A percentile compares a stretch with the other conserved stretches of the same genome.
Conservation (phyloP, 805 yeast species). For the Ogataea glucozyma region DNA sequence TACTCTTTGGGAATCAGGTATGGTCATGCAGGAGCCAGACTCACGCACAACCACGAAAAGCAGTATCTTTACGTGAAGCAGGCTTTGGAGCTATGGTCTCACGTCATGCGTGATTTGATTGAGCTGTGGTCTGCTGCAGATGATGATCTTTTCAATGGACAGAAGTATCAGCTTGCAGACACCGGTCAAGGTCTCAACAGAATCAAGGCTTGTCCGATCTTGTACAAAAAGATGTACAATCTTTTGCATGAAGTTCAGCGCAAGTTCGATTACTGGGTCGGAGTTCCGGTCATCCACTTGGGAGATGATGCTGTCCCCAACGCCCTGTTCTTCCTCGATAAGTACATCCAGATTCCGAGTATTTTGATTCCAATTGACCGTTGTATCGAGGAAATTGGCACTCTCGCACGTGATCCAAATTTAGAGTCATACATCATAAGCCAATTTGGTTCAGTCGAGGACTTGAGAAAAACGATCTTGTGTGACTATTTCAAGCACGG, state of each 20-base stretch:
- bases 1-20: conserved; percentile 62
- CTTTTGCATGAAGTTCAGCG: conserved; percentile 67
- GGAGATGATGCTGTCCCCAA: conserved; percentile 87
- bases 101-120: conserved; percentile 76
- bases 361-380: conserved; percentile 72
- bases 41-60: conserved; percentile 70
- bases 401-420: conserved; percentile 47
- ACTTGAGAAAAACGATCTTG: conserved; percentile 49
- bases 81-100: conserved; percentile 72
- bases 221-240: conserved; percentile 69
- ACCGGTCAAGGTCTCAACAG: conserved; percentile 85
- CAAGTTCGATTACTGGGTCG: conserved; percentile 69
- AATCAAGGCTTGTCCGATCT: conserved; percentile 69
- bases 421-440: conserved; percentile 51
- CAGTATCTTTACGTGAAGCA: conserved; percentile 77
- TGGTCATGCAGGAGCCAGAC: conserved; percentile 68
- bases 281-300: conserved; percentile 75
- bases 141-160: conserved; percentile 60
- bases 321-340: conserved; percentile 75
- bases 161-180: conserved; percentile 58
- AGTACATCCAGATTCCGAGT: conserved; percentile 77
- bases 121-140: conserved; percentile 78
- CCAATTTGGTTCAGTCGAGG: conserved; percentile 58
- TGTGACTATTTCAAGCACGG: conserved; percentile 58
- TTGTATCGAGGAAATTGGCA: conserved; percentile 55